These are phyloP conservation scores for Hemerocallis citrina DNA, from an alignment of 106 monocot genomes.

Conservation along the genomic window DNA sequence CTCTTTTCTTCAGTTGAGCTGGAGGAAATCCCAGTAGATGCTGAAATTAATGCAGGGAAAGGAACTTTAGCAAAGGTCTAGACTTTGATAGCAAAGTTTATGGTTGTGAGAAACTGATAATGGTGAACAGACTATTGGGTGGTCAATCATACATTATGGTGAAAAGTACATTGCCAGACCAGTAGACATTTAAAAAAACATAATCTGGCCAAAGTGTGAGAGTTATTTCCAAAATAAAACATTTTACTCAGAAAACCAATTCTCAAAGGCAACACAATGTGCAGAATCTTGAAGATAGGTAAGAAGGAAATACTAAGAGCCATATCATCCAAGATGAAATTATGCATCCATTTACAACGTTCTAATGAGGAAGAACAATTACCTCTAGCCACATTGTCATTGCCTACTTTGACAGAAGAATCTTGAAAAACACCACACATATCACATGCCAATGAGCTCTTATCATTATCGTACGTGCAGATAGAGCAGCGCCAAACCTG, in stretches of 20 bases:
- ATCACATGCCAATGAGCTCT: conserved; percentile 52
- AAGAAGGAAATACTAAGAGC: no score
- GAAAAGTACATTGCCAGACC: no score
- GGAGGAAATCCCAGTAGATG: conserved; percentile 12
- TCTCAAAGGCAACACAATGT: no score
- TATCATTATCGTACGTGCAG: conserved; percentile 75
- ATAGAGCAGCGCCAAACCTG: conserved; percentile 64
- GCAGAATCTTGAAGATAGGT: no score
- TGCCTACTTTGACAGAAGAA: conserved; percentile 15
- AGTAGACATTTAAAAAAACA: no score
- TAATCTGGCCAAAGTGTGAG: no score
- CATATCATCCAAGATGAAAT: neutral
- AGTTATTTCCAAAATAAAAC: no score
- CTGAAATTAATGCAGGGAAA: conserved; percentile 2
- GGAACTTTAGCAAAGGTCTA: neutral
- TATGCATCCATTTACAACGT: neutral
- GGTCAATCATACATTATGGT: no score
- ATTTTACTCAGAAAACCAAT: no score
- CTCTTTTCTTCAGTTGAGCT: conserved; percentile 16
- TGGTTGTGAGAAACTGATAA: neutral
- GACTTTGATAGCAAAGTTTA: neutral
- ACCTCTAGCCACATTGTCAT: conserved; percentile 24
- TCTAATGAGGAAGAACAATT: neutral
- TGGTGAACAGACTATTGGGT: no score
- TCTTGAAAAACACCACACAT: conserved; percentile 68